Percentiles rank a stretch among this genome's conserved stretches.
These are phyloP conservation scores for Aphanomyces euteiches DNA, from an alignment of 352 stramenopile genomes.

Conservation along the genomic window DNA sequence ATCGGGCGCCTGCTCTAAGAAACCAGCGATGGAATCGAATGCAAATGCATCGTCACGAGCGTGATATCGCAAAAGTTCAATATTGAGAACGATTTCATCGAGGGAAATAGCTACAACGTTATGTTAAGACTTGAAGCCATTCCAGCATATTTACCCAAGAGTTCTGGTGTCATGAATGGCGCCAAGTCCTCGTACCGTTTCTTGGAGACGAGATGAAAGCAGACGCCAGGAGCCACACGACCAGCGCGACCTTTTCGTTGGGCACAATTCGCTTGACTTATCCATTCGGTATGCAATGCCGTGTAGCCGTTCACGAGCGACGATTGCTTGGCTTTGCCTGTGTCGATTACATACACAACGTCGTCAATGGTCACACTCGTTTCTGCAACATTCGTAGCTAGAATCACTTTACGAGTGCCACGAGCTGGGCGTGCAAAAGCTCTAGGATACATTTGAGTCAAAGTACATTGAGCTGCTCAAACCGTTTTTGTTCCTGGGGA, in stretches of 20 bases:
- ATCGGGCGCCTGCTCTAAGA: constrained; percentile 91
- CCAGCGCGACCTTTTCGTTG: constrained; percentile 92
- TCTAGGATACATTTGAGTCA: neutral
- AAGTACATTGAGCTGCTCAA: neutral
- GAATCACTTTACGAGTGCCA: constrained; percentile 73
- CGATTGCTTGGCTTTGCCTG: constrained; percentile 73
- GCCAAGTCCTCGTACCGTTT: constrained; percentile 67
- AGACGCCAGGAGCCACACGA: constrained; percentile 90
- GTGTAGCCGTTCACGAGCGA: constrained; percentile 39
- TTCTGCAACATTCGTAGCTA: constrained; percentile 96
- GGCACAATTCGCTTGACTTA: constrained; percentile 77
- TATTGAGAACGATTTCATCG: constrained; percentile 69
- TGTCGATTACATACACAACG: constrained; percentile 89
- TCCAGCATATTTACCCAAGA: constrained; percentile 54
- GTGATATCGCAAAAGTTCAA: constrained; percentile 71
- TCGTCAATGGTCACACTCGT: constrained; percentile 96
- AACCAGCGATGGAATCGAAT: constrained; percentile 62
- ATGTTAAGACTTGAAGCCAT: neutral
- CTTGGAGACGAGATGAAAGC: constrained; percentile 80
- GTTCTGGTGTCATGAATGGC: constrained; percentile 68
- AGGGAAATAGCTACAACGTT: constrained; percentile 34
- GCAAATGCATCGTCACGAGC: constrained; percentile 49
- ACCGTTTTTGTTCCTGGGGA: constrained; percentile 56
- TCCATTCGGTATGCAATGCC: constrained; percentile 83
- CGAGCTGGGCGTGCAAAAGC: constrained; percentile 59